Conservation (phyloP, 2,329 filamentous ascomycete species). For the Monosporascus sp. region DNA sequence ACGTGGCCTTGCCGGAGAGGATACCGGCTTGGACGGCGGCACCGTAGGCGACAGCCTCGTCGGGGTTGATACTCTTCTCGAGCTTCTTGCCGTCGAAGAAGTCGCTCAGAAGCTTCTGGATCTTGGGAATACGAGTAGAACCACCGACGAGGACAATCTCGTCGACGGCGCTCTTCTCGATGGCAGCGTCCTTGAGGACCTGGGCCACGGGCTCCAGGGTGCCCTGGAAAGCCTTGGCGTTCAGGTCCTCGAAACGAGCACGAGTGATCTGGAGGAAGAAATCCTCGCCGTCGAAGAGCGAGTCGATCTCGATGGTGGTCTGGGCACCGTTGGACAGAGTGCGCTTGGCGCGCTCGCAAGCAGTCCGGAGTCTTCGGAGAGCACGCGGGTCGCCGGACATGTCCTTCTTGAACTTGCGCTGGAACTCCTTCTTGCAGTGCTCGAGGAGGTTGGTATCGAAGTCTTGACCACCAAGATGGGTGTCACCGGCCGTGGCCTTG, state of each 20-base stretch:
- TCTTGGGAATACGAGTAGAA: constrained; percentile 98
- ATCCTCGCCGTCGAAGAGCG: constrained; percentile 93
- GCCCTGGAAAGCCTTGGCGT: constrained; percentile 99
- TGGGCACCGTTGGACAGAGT: constrained; percentile 93
- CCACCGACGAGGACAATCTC: constrained; percentile 98
- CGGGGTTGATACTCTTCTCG: constrained; percentile 98
- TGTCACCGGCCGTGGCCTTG: constrained; percentile 90
- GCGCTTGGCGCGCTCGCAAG: constrained; percentile 99
- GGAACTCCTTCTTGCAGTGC: constrained; percentile 94
- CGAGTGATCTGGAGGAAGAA: constrained; percentile 98
- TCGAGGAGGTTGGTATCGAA: constrained; percentile 97
- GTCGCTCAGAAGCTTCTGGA: constrained; percentile 89
- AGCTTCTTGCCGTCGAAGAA: constrained; percentile 95
- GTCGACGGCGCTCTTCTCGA: constrained; percentile 91
- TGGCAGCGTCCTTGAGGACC: constrained; percentile 96
- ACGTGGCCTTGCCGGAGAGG: constrained; percentile 72
- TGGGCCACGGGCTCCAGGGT: constrained; percentile 98
- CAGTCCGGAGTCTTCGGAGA: constrained; percentile 99
- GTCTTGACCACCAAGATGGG: constrained; percentile 96
- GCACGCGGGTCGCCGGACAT: constrained; percentile 93
- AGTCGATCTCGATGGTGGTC: constrained; percentile 92
- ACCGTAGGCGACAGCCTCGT: constrained; percentile 97
- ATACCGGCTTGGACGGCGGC: constrained; percentile 97
- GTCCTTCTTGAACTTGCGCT: constrained; percentile 94
- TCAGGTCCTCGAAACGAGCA: constrained; percentile 98